Conservation (phyloP, 1,284 basidiomycete species). For the Neolentinus lepideus region DNA sequence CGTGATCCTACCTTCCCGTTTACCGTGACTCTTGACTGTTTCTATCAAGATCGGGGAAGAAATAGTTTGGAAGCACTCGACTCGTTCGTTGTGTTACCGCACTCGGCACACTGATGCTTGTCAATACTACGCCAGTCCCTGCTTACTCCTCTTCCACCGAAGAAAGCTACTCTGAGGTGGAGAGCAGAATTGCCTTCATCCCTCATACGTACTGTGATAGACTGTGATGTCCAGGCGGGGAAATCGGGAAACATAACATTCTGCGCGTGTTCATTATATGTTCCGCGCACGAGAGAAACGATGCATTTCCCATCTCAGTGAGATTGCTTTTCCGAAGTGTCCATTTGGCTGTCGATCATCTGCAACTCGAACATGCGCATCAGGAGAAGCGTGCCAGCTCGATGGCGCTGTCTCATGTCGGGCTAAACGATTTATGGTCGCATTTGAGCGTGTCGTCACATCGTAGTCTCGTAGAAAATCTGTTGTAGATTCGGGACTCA, state of each 20-base stretch:
- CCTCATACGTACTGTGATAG: too few species aligned
- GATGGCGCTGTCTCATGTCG: background rate
- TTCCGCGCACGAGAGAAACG: background rate
- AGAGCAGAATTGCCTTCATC: too few species aligned
- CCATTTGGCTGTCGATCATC: background rate
- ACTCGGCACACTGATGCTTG: too few species aligned
- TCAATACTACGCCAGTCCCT: background rate
- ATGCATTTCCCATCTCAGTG: background rate
- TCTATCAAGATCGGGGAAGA: conserved; percentile 58
- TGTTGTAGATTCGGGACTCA: background rate
- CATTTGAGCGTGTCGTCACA: background rate
- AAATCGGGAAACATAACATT: too few species aligned
- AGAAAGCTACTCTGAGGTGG: too few species aligned
- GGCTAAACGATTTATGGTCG: background rate
- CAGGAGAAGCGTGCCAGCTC: background rate
- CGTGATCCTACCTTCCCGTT: conserved; percentile 17
- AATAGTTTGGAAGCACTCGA: too few species aligned
- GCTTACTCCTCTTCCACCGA: too few species aligned
- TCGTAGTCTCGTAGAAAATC: background rate
- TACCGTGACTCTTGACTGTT: background rate
- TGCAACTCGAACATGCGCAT: background rate
- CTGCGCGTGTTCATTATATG: too few species aligned
- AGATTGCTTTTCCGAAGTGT: background rate
- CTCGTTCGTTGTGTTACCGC: too few species aligned
- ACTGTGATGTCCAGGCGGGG: too few species aligned